These are phyloP conservation scores for Recurvomyces mirabilis DNA, from an alignment of 495 filamentous ascomycete genomes.

Conservation along the genomic window DNA sequence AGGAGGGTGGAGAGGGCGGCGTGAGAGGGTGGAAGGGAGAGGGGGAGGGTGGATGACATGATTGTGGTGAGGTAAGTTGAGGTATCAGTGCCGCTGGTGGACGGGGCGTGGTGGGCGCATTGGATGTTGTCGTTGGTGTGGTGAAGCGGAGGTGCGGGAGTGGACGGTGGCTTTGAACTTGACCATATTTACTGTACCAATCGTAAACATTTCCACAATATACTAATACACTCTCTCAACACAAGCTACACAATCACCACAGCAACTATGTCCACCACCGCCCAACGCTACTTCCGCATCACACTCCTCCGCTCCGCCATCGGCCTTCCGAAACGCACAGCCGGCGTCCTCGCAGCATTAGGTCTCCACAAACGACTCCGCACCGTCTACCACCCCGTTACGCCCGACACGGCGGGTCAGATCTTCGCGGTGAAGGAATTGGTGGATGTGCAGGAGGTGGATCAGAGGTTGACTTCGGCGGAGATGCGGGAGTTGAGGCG, in stretches of 20 bases:
- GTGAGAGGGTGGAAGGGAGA: slow-evolving; percentile 41
- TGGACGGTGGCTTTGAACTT: background rate
- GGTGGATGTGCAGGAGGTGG: slow-evolving; percentile 76
- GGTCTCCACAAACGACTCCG: slow-evolving; percentile 78
- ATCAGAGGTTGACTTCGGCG: slow-evolving; percentile 51
- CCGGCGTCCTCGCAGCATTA: slow-evolving; percentile 76
- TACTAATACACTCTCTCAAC: background rate
- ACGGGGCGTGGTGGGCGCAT: background rate
- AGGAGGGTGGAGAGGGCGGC: slow-evolving; percentile 58
- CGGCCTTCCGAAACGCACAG: slow-evolving; percentile 72
- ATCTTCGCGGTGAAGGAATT: slow-evolving; percentile 98
- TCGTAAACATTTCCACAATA: background rate
- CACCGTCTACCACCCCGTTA: slow-evolving; percentile 87
- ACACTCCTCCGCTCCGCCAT: slow-evolving; percentile 89
- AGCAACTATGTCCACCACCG: background rate
- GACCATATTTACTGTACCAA: background rate
- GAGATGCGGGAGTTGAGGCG: slow-evolving; percentile 64
- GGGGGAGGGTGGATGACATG: background rate
- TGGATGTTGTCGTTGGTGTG: background rate
- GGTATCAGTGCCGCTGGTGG: background rate
- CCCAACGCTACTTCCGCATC: slow-evolving; percentile 66
- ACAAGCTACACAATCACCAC: slow-evolving; percentile 24
- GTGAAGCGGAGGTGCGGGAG: background rate
- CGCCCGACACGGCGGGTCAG: slow-evolving; percentile 74
- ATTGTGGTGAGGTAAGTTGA: background rate